A percentile compares a stretch with the other conserved stretches of the same genome.
These are phyloP conservation scores for Trichocomaceae sp. DNA, from an alignment of 2,329 filamentous ascomycete genomes.

Conservation along the genomic window DNA sequence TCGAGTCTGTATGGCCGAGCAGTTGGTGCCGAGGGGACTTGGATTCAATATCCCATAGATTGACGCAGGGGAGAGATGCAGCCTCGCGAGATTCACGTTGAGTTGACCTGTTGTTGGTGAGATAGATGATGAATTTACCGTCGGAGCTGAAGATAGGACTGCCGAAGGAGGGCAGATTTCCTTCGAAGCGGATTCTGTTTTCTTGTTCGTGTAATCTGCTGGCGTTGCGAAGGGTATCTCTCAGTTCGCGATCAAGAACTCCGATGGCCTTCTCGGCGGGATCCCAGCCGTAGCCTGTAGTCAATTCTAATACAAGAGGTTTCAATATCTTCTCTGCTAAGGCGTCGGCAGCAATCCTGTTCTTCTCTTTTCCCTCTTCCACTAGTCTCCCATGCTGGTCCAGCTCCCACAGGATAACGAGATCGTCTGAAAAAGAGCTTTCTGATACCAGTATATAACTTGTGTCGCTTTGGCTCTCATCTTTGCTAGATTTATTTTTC, in stretches of 20 bases:
- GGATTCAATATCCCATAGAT: slow-evolving; percentile 10
- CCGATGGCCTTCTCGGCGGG: not conserved
- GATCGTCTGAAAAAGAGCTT: not conserved
- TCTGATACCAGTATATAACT: not conserved
- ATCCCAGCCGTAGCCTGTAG: not conserved
- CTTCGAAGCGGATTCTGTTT: not conserved
- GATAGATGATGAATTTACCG: slow-evolving; percentile 7
- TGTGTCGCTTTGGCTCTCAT: not conserved
- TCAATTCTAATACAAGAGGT: not conserved
- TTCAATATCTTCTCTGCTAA: not conserved
- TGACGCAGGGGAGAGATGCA: slow-evolving; percentile 5
- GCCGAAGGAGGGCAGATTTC: slow-evolving; percentile 1
- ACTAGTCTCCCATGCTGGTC: not conserved
- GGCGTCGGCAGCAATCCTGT: not conserved
- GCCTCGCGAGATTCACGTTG: slow-evolving; percentile 4
- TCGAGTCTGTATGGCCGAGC: slow-evolving; percentile 11
- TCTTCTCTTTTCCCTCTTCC: not conserved
- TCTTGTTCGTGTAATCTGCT: not conserved
- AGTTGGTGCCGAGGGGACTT: slow-evolving; percentile 8
- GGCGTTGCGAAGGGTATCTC: not conserved
- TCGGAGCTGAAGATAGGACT: slow-evolving; percentile 9
- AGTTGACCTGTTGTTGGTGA: slow-evolving; percentile 9
- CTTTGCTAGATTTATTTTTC: not conserved
- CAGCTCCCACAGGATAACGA: slow-evolving; percentile 3
- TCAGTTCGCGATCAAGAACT: not conserved